phyloP scores from a whole-genome alignment of 140 eudicot genomes.

The Oenanthe javanica region DNA sequence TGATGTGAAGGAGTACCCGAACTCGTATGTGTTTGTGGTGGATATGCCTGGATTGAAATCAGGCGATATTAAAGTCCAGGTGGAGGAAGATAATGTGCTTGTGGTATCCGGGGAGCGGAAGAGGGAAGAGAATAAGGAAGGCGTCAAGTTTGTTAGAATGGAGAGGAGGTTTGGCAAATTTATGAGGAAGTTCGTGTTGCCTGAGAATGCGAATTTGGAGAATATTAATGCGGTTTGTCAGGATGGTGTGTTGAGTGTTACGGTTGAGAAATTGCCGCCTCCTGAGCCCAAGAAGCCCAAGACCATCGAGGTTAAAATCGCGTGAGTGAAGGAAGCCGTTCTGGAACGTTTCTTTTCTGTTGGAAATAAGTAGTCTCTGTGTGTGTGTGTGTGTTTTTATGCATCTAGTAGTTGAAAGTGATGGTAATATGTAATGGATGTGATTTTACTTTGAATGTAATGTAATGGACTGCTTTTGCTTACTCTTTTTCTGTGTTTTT shows the following conservation, averaged over 20 bases:
- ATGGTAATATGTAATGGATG: background rate
- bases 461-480: background rate
- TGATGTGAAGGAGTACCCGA: background rate
- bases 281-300: slow-evolving; percentile 7
- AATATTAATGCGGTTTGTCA: background rate
- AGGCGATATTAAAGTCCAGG: slow-evolving; percentile 3
- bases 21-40: background rate
- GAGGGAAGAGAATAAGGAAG: background rate
- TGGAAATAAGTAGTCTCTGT: background rate
- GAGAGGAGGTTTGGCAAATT: background rate
- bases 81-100: slow-evolving; percentile 6
- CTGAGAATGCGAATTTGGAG: background rate
- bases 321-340: background rate
- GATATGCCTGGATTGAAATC: slow-evolving; percentile 5
- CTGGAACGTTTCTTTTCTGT: background rate
- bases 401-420: background rate
- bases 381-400: too few species aligned
- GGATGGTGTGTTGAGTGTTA: slow-evolving; percentile 7
- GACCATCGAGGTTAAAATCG: background rate
- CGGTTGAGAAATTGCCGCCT: background rate
- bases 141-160: slow-evolving; percentile 2
- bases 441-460: background rate
- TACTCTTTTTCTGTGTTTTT: background rate
- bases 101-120: background rate
- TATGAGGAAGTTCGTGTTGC: slow-evolving; percentile 10